phyloP scores from a whole-genome alignment of 495 filamentous ascomycete species.

The Podospora sp. region DNA sequence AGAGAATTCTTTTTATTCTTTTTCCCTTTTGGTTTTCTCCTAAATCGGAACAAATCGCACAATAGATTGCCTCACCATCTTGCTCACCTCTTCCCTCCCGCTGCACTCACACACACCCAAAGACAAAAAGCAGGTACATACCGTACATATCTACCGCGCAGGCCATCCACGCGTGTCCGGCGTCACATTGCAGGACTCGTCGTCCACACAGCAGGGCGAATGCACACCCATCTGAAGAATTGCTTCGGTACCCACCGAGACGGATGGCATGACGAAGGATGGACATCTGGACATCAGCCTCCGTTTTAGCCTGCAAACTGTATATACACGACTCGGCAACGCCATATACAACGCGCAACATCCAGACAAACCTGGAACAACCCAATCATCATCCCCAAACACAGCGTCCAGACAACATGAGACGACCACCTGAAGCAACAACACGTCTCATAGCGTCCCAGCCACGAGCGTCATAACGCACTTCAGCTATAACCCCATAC shows the following conservation, averaged over 20 bases:
- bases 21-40: constrained; percentile 1
- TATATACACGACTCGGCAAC: neutral
- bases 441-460: neutral
- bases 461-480: neutral
- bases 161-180: neutral
- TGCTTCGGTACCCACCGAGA: too few relatives aligned
- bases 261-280: constrained; percentile 13
- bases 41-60: constrained; percentile 14
- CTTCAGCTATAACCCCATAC: neutral
- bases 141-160: constrained; percentile 3
- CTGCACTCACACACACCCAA: neutral
- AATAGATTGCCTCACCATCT: constrained; percentile 15
- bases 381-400: neutral
- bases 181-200: neutral
- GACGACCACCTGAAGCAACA: neutral
- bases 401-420: neutral
- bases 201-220: neutral
- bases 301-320: constrained; percentile 6
- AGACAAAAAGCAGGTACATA: neutral
- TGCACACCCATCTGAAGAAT: too few relatives aligned
- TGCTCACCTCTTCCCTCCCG: neutral
- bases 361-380: neutral
- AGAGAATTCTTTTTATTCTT: neutral
- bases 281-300: constrained; percentile 3
- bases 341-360: neutral